Evolutionary conservation across 345 rosid genomes (phyloP), one percentile per base, ranked within the genome.

Genomic region (Turritis glabra): DNA sequence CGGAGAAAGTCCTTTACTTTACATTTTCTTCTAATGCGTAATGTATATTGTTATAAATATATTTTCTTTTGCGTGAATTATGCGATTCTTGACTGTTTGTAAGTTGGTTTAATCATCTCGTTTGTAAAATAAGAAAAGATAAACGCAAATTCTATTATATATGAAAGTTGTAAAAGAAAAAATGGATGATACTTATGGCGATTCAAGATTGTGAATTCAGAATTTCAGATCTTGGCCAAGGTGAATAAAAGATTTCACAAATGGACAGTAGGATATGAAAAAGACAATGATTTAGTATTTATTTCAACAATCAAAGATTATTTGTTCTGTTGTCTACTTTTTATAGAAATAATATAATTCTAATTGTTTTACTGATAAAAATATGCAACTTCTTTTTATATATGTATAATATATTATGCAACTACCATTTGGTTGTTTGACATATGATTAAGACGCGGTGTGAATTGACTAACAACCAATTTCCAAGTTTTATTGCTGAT

Each of bases 11-110:
- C 9, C 0, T 58, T 21, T 56, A 21, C 46, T 55, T 27, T 11
- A 43, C 30, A 40, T 69, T 46, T 44, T 14, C 21, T 46, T 55
- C 29, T 19, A 15, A 13, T 14, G 30, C 43, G 13, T 29, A 3
- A 64, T 55, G 43, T 69, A 54, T 54, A 25, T 53, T 53, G 48
- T 18, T 72, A 47, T 12, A 48, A 61, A 10, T 18, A 3, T 51
- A 0, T 63, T 19, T 27, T 53, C 1, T 53, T 26, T 5, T 40
- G 18, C 30, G 54, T 72, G 55, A 40, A 54, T 6, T 21, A 6
- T 51, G n/a, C 51, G 58, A 33, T 13, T 18, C 6, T 33, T 56
- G 29, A 30, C 3, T 43, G 17, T 70, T 46, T 70, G 25, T 23
- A 33, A 56, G 8, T 19, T 44, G 4, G 15, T 11, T 27, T 22